phyloP scores from a whole-genome alignment of 371 early-diverging fungal genomes.

The Funneliformis caledonium region DNA sequence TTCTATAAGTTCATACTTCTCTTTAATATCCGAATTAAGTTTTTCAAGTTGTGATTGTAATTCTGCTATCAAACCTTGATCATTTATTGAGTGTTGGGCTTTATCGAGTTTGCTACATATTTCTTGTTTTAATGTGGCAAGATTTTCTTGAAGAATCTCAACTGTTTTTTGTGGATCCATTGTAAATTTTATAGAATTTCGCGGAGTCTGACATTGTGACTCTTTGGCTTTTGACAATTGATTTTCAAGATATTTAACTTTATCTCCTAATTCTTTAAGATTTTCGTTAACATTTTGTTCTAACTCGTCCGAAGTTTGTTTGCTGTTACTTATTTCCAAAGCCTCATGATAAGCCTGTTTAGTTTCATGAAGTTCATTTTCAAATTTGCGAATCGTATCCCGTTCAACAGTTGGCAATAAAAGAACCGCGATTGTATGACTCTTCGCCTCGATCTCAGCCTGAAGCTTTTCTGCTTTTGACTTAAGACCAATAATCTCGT shows the following conservation, averaged over 20 bases:
- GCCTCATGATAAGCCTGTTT: not conserved
- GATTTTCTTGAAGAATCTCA: conserved; percentile 28
- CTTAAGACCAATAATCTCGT: not conserved
- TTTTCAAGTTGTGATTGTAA: conserved; percentile 26
- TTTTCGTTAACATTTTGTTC: not conserved
- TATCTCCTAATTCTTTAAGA: not conserved
- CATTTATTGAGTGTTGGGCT: not conserved
- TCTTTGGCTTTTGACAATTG: conserved; percentile 36
- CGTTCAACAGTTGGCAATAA: conserved; percentile 33
- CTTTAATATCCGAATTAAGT: conserved; percentile 23
- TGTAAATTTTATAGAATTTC: not conserved
- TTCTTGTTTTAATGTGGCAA: conserved; percentile 25
- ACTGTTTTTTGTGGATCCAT: not conserved
- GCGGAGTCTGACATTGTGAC: not conserved
- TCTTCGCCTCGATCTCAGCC: conserved; percentile 28
- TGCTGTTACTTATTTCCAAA: not conserved
- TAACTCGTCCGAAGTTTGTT: not conserved
- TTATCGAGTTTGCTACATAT: not conserved
- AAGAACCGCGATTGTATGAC: conserved; percentile 38
- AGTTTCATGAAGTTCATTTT: conserved; percentile 24
- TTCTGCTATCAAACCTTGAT: not conserved
- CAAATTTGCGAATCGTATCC: conserved; percentile 11
- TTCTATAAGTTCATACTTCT: conserved; percentile 38
- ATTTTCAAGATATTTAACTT: conserved; percentile 12
- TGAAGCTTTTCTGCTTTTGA: conserved; percentile 31